phyloP scores from a whole-genome alignment of 768 basidiomycete species.

The Suillus discolor region DNA sequence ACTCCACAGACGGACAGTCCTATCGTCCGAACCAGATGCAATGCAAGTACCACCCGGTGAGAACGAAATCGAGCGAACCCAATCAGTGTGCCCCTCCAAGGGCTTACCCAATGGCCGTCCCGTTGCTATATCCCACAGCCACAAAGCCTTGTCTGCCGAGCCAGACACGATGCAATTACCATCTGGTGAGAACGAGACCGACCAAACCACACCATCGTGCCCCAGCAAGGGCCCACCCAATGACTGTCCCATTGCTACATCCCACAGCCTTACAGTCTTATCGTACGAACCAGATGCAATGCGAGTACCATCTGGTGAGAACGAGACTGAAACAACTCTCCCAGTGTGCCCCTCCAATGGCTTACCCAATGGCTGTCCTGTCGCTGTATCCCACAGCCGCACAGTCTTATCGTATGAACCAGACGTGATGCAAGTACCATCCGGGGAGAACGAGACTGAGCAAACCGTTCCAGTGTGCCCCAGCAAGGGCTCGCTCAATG shows the following conservation, averaged over 20 bases:
- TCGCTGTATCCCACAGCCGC: slow-evolving; percentile 18
- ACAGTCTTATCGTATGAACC: background rate
- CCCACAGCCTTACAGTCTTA: too few relatives aligned
- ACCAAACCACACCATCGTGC: too few relatives aligned
- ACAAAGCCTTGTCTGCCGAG: background rate
- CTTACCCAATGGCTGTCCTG: slow-evolving; percentile 16
- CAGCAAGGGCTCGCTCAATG: background rate
- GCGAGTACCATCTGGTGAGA: too few relatives aligned
- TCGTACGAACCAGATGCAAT: too few relatives aligned
- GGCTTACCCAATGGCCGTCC: slow-evolving; percentile 6
- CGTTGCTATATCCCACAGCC: background rate
- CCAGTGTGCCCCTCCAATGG: too few relatives aligned
- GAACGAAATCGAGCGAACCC: slow-evolving; percentile 18
- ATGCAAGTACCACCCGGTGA: slow-evolving; percentile 8
- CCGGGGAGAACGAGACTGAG: slow-evolving; percentile 2
- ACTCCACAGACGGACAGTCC: background rate
- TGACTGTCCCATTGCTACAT: too few relatives aligned
- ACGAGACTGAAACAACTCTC: too few relatives aligned
- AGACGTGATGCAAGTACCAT: slow-evolving; percentile 7
- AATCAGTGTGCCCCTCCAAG: slow-evolving; percentile 13
- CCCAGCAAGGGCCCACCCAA: too few relatives aligned
- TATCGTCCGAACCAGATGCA: background rate
- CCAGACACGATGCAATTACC: background rate
- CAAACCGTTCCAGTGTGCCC: slow-evolving; percentile 8
- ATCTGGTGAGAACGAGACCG: background rate